Evolutionary conservation across 768 basidiomycete genomes (phyloP).

Genomic region (Tricholomella constricta): DNA sequence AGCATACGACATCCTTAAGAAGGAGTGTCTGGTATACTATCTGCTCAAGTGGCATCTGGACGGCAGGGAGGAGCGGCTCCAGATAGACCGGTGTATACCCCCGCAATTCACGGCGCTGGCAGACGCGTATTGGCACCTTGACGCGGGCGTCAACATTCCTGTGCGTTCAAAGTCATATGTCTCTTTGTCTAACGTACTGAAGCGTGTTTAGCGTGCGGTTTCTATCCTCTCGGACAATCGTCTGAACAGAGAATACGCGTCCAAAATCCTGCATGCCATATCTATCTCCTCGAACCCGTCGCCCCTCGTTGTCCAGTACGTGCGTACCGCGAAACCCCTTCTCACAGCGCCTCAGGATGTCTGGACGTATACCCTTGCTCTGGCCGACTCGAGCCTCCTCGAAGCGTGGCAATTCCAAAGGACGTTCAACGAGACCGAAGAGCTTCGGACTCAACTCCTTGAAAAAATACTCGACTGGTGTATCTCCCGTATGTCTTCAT

Average conservation of each 20-base stretch:
- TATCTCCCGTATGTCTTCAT: conserved; percentile 58
- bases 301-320: conserved; percentile 67
- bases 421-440: conserved; percentile 61
- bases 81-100: conserved; percentile 59
- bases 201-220: conserved; percentile 58
- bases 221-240: conserved; percentile 73
- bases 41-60: conserved; percentile 80
- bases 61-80: conserved; percentile 54
- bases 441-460: conserved; percentile 55
- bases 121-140: conserved; percentile 87
- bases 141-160: conserved; percentile 63
- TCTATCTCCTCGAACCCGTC: conserved; percentile 49
- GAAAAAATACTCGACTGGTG: conserved; percentile 67
- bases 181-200: neutral
- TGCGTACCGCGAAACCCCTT: conserved; percentile 74
- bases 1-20: conserved; percentile 74
- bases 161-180: conserved; percentile 44
- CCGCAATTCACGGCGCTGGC: conserved; percentile 75
- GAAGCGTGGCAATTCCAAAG: conserved; percentile 80
- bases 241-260: conserved; percentile 73
- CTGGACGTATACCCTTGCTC: conserved; percentile 66
- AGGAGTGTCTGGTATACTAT: conserved; percentile 79
- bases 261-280: conserved; percentile 75
- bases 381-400: conserved; percentile 62
- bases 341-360: conserved; percentile 71